Conservation (phyloP, 352 stramenopile genomes). For the Phytophthora pini region DNA sequence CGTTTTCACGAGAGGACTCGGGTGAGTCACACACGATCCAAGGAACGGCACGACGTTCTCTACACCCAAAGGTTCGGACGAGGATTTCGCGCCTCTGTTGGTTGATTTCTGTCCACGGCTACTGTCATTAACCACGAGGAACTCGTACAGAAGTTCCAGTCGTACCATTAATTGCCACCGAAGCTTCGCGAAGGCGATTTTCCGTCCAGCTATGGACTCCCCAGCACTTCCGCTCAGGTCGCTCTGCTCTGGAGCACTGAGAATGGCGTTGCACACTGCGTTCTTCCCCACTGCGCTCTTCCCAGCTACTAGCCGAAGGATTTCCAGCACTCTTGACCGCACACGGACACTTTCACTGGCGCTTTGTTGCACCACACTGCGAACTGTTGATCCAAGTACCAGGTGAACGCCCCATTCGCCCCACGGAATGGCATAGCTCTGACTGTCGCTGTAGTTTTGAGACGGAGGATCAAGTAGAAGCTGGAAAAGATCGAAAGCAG, state of each 20-base stretch:
- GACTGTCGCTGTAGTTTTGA: conserved; percentile 6
- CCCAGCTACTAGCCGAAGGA: conserved; percentile 52
- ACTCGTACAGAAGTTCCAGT: conserved; percentile 68
- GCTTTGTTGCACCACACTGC: conserved; percentile 76
- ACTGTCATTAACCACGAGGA: conserved; percentile 39
- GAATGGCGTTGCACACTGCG: conserved; percentile 73
- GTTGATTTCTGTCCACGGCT: conserved; percentile 15
- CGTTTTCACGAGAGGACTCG: conserved; percentile 53
- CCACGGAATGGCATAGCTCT: conserved; percentile 73
- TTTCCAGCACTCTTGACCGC: conserved; percentile 49
- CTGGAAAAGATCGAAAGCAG: conserved; percentile 62
- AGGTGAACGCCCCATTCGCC: conserved; percentile 83
- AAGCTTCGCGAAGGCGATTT: conserved; percentile 60
- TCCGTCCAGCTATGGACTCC: conserved; percentile 38
- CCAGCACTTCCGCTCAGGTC: conserved; percentile 43
- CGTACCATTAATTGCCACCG: conserved; percentile 70
- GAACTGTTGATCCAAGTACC: conserved; percentile 76
- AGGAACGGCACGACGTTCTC: conserved; percentile 82
- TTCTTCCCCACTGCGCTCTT: conserved; percentile 65
- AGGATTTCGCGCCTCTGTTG: conserved; percentile 14
- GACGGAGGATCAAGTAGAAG: conserved; percentile 58
- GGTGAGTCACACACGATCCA: conserved; percentile 62
- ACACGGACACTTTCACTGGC: conserved; percentile 72
- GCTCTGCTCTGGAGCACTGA: conserved; percentile 70
- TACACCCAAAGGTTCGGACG: conserved; percentile 52